Evolutionary conservation across 805 yeast genomes (phyloP), one percentile per base, ranked within the genome.

Genomic region (Cyberlindnera xishuangbannaensis): DNA sequence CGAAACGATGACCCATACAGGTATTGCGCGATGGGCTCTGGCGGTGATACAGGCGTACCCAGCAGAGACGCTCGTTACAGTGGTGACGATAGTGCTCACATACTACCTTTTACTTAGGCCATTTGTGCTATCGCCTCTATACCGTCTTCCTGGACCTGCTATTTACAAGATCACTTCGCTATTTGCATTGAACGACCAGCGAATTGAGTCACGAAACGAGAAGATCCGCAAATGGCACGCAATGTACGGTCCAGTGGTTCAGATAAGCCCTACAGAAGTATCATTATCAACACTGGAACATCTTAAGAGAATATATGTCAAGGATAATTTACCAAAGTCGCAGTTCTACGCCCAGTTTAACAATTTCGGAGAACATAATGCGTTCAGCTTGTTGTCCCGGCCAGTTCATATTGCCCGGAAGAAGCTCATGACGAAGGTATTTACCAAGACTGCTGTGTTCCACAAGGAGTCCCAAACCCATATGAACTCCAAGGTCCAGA

Each of bases 241-340:
- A 28, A 51, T 58, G 37, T 77, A 77, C 45, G 88, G 87, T 2
- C 69, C 78, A 7, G 71, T 79, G 4, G 76, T 81, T 5, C 60
- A 81, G 15, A 54, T 81, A 11, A 66, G 76, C 1, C 86, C 87
- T 2, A 55, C 59, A 16, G 86, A 78, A 44, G 60, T 81, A 14
- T 76, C 81, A 31, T 67, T 80, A 28, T 63, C 71, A 28, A 74
- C 77, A 32, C 48, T 64, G 5, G 64, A 64, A 29, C 70, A 61
- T 40, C 43, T 78, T 25, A 70, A 68, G 43, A 75, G 73, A 27
- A 67, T 81, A 15, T 82, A 81, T 51, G 55, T 71, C 34, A 66
- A 64, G 38, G 56, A 61, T 60, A 80, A 60, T 61, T 67, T 60
- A 68, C 82, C 60, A 65, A 81, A 61, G 35, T 57, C 76, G 1